Evolutionary conservation across 2,329 filamentous ascomycete genomes (phyloP).

Genomic region (Coniochaeta prunicola): DNA sequence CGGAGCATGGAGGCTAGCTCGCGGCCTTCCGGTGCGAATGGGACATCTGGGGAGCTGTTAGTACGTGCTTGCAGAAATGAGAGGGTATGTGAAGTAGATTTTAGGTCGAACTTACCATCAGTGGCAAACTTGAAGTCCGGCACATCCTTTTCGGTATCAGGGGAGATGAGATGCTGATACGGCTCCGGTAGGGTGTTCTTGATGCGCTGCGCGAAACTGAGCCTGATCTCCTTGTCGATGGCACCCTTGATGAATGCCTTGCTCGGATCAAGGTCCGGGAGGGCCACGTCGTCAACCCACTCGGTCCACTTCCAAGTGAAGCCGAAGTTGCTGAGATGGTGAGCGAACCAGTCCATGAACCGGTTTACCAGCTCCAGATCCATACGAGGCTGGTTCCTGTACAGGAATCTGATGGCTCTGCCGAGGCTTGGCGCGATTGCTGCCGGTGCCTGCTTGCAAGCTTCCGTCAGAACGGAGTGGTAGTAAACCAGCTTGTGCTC

Average conservation of each 20-base stretch:
- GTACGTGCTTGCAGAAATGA: not conserved
- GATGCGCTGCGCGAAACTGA: constrained; percentile 94
- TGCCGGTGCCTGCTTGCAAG: constrained; percentile 90
- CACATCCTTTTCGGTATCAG: constrained; percentile 90
- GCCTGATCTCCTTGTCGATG: constrained; percentile 90
- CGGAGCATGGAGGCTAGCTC: constrained; percentile 73
- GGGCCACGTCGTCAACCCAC: constrained; percentile 80
- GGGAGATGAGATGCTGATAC: constrained; percentile 76
- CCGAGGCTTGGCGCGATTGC: constrained; percentile 95
- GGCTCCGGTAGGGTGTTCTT: constrained; percentile 83
- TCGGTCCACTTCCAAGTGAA: constrained; percentile 99
- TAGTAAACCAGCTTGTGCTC: constrained; percentile 97
- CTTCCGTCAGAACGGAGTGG: constrained; percentile 87
- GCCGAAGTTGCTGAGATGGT: constrained; percentile 97
- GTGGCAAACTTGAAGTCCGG: constrained; percentile 87
- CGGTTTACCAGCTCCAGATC: constrained; percentile 81
- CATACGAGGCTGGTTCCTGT: constrained; percentile 72
- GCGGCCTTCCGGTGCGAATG: constrained; percentile 77
- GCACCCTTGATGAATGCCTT: constrained; percentile 91
- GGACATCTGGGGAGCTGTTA: constrained; percentile 48
- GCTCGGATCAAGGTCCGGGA: constrained; percentile 72
- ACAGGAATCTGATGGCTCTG: constrained; percentile 85
- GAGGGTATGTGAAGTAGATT: no score
- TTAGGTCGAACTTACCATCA: constrained; percentile 65
- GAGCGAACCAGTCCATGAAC: constrained; percentile 96